Evolutionary conservation across 768 basidiomycete species (phyloP).

Genomic region (Podaxis sp.): DNA sequence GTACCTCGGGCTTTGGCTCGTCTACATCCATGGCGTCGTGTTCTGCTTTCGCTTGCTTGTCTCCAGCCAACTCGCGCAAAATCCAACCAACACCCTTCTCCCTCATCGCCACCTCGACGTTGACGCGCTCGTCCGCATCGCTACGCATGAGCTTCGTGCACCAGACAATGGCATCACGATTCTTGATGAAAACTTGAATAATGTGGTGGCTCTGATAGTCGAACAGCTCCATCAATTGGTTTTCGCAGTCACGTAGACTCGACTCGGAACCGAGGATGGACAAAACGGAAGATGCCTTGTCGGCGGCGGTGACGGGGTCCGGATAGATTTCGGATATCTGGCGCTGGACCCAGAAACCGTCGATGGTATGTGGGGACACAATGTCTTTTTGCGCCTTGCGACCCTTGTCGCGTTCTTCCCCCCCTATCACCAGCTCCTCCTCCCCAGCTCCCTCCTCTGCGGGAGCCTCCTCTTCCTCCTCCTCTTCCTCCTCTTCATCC

Average conservation of each 20-base stretch:
- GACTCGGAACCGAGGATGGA: constrained; percentile 27
- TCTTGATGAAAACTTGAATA: constrained; percentile 88
- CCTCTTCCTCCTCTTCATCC: constrained; percentile 73
- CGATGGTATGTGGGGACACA: constrained; percentile 88
- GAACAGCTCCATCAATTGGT: constrained; percentile 86
- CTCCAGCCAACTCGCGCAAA: constrained; percentile 82
- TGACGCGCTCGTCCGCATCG: constrained; percentile 84
- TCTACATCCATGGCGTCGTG: constrained; percentile 81
- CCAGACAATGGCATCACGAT: constrained; percentile 96
- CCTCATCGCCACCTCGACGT: constrained; percentile 97
- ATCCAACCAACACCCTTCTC: constrained; percentile 98
- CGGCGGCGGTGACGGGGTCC: constrained; percentile 91
- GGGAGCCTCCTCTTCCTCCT: constrained; percentile 46
- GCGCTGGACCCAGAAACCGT: constrained; percentile 98
- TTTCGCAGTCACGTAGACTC: constrained; percentile 19
- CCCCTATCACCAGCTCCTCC: constrained; percentile 81
- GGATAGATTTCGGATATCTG: constrained; percentile 89
- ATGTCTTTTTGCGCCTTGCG: constrained; percentile 70
- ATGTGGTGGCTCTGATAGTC: constrained; percentile 91
- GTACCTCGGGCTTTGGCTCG: constrained; percentile 50
- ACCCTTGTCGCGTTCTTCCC: constrained; percentile 47
- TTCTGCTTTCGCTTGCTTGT: constrained; percentile 51
- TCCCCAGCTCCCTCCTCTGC: constrained; percentile 40
- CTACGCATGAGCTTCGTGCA: constrained; percentile 94
- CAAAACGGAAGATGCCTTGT: constrained; percentile 85